phyloP scores from a whole-genome alignment of 108 stramenopile species.

The Conticribra guillardii region DNA sequence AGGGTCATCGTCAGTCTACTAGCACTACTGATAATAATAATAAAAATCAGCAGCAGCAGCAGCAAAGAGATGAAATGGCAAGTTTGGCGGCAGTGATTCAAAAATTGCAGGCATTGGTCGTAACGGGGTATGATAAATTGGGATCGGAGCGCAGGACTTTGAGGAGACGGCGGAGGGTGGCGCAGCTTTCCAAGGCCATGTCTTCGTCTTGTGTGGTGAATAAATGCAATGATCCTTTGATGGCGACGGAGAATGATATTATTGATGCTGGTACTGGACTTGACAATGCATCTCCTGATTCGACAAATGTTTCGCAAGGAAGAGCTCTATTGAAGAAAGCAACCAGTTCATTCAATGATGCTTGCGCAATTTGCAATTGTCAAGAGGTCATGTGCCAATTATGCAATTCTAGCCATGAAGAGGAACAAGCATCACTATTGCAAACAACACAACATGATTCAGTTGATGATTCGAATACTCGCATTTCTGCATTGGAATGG shows the following conservation, averaged over 20 bases:
- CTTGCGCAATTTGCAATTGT: background rate
- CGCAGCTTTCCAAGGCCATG: constrained; percentile 1
- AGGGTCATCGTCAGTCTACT: constrained; percentile 7
- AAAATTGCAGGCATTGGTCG: constrained; percentile 53
- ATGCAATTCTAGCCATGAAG: background rate
- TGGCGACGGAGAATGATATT: background rate
- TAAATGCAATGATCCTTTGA: background rate
- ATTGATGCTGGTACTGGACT: too few species aligned
- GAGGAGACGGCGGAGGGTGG: constrained; percentile 18
- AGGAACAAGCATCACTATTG: background rate
- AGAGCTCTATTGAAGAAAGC: too few species aligned
- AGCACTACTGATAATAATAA: constrained; percentile 4
- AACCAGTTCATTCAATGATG: too few species aligned
- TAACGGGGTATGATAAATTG: constrained; percentile 43
- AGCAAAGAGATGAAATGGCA: constrained; percentile 47
- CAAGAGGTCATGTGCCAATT: constrained; percentile 1
- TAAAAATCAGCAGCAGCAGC: constrained; percentile 15
- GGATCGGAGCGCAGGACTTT: constrained; percentile 23
- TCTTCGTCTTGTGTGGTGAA: background rate
- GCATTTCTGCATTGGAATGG: constrained; percentile 55
- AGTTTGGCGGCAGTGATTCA: constrained; percentile 53
- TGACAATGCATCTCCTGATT: too few species aligned
- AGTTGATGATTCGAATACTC: too few species aligned
- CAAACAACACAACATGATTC: too few species aligned
- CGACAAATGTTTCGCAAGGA: background rate